phyloP scores from a whole-genome alignment of 176 grass and related monocot species.

The Thalia dealbata region DNA sequence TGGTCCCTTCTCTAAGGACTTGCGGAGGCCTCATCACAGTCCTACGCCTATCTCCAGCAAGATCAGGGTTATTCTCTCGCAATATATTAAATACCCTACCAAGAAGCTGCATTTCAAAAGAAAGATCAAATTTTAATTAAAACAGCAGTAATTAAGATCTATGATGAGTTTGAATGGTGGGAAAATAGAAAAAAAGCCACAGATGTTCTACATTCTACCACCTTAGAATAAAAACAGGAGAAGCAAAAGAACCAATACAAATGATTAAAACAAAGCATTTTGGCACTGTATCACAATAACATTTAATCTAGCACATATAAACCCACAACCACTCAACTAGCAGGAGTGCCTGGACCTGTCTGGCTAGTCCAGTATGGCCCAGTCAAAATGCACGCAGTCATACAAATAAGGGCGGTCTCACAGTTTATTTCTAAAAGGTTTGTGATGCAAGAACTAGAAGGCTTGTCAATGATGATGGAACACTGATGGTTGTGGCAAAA shows the following conservation, averaged over 20 bases:
- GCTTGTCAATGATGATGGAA: not conserved
- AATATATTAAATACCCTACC: slow-evolving; percentile 70
- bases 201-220: not conserved
- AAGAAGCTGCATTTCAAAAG: slow-evolving; percentile 36
- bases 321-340: too few relatives aligned
- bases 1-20: slow-evolving; percentile 81
- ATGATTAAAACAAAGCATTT: not conserved
- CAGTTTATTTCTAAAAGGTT: not conserved
- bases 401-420: not conserved
- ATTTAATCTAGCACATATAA: not conserved
- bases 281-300: not conserved
- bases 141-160: not conserved
- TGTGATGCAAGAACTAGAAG: not conserved
- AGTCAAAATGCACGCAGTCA: not conserved
- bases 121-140: slow-evolving; percentile 14
- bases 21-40: slow-evolving; percentile 67
- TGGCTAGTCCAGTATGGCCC: not conserved
- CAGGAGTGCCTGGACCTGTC: too few relatives aligned
- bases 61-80: slow-evolving; percentile 70
- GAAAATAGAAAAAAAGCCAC: not conserved
- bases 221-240: not conserved
- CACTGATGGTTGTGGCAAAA: too few relatives aligned
- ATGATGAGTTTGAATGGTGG: not conserved
- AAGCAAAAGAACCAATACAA: not conserved
- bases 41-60: slow-evolving; percentile 48